These are phyloP conservation scores for Phytophthora idaei DNA, from an alignment of 352 stramenopile species.

Conservation along the genomic window DNA sequence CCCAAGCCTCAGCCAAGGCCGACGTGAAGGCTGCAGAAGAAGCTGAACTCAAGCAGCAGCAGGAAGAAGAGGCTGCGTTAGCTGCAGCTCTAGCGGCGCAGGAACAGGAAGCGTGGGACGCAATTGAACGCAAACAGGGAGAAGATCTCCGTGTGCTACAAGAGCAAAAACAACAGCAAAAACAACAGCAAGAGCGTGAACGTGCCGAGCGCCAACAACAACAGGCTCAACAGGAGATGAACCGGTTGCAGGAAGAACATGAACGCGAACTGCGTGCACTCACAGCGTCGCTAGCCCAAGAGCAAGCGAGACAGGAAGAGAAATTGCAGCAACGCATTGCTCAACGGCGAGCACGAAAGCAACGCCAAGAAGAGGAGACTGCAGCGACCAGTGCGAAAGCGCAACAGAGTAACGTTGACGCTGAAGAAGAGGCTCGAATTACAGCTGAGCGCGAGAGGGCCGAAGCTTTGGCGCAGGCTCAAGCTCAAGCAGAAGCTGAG, in stretches of 20 bases:
- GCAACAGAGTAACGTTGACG: conserved; percentile 9
- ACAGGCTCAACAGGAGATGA: conserved; percentile 59
- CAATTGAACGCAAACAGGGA: conserved; percentile 47
- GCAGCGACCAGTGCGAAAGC: conserved; percentile 7
- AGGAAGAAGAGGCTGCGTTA: conserved; percentile 34
- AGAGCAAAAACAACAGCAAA: conserved; percentile 46
- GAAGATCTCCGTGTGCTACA: conserved; percentile 43
- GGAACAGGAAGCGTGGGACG: conserved; percentile 41
- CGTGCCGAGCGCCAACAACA: conserved; percentile 38
- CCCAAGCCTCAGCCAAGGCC: conserved; percentile 8
- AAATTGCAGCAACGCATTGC: conserved; percentile 72
- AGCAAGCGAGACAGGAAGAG: conserved; percentile 68
- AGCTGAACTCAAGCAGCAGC: conserved; percentile 38
- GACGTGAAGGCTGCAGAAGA: conserved; percentile 34
- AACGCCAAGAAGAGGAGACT: conserved; percentile 48
- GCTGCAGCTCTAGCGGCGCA: conserved; percentile 34
- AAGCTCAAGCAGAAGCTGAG: conserved; percentile 36
- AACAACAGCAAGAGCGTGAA: conserved; percentile 39
- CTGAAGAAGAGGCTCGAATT: conserved; percentile 19
- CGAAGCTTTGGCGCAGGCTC: conserved; percentile 25
- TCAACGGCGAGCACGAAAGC: conserved; percentile 52
- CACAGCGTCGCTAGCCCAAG: conserved; percentile 48
- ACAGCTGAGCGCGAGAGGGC: conserved; percentile 24
- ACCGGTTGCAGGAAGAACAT: conserved; percentile 60
- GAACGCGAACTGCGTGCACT: conserved; percentile 57